Conservation (phyloP, 2,329 filamentous ascomycete genomes). For the Paraphoma sp. region DNA sequence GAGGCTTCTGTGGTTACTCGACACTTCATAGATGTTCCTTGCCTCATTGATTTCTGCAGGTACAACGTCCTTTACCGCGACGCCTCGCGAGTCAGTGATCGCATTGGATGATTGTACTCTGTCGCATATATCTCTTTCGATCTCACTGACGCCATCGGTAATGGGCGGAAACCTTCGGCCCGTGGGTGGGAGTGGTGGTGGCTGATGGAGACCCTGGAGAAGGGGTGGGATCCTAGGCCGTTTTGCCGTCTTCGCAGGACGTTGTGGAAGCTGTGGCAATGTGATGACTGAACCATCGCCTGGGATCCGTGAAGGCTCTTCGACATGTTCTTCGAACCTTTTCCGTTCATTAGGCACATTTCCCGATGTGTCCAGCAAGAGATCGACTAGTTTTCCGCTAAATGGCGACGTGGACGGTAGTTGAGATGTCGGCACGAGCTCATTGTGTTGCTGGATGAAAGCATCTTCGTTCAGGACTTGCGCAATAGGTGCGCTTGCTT, state of each 20-base stretch:
- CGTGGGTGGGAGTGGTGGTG: slow-evolving; percentile 60
- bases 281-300: slow-evolving; percentile 35
- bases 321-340: slow-evolving; percentile 24
- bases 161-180: slow-evolving; percentile 68
- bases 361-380: slow-evolving; percentile 30
- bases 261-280: slow-evolving; percentile 49
- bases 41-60: not conserved
- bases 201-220: slow-evolving; percentile 68
- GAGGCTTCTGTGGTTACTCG: not conserved
- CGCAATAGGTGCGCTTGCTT: slow-evolving; percentile 42
- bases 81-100: slow-evolving; percentile 11
- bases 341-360: slow-evolving; percentile 24
- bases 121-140: slow-evolving; percentile 28
- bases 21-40: not conserved
- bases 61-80: slow-evolving; percentile 7
- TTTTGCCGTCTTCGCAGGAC: slow-evolving; percentile 37
- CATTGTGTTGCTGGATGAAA: slow-evolving; percentile 12
- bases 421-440: slow-evolving; percentile 14
- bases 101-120: slow-evolving; percentile 17
- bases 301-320: slow-evolving; percentile 15
- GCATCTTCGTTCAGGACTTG: slow-evolving; percentile 42
- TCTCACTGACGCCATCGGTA: slow-evolving; percentile 53
- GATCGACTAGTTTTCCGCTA: slow-evolving; percentile 37
- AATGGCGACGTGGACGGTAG: slow-evolving; percentile 28
- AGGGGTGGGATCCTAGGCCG: slow-evolving; percentile 54